Evolutionary conservation across 352 stramenopile species (phyloP), one percentile per base, ranked within the genome.

Genomic region (Discostella stelligera): DNA sequence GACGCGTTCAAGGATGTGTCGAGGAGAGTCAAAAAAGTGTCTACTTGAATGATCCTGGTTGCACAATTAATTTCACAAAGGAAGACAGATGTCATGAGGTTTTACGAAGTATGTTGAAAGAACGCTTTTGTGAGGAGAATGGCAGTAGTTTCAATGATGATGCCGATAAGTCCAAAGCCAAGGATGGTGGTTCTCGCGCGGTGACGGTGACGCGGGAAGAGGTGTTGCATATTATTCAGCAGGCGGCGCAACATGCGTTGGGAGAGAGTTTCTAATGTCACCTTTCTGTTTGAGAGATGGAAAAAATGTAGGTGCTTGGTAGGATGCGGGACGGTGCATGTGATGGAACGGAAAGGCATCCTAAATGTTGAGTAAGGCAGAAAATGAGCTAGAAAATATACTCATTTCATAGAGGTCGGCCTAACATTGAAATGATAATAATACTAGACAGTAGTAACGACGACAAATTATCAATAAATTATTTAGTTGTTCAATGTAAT

Each of bases 1-100:
- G 92, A 53, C 91, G 94, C 50, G 95, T 98, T 1, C 93, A 97
- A 61, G 86, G 89, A 25, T 98, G 91, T 77, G 95, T 98, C 37
- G 90, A 94, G 39, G 90, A 96, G 76, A 97, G 94, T n/a, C 94
- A 98, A 52, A 93, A 95, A 80, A 92, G 89, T 53, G 91, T 98
- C 21, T 98, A 97, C 86, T 93, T 95, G 50, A 97, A 98, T 79
- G 94, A 97, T 25, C 89, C 94, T 37, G 91, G 89, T 41, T 97
- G 94, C 30, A 98, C 79, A 6, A 76, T 85, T 9, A 72, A 74
- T 61, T 90, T 91, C 50, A 87, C 75, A 0, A 79, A 93, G 71
- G 88, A 91, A 44, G 21, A 82, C n/a, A 58, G 82, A 0, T 55
- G 20, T 44, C 83, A 92, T 74, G 77, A 86, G 53, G 74, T 86